Percentiles rank a stretch among this genome's conserved stretches.
Evolutionary conservation across 768 basidiomycete species (phyloP).

Genomic region (Naganishia randhawae): DNA sequence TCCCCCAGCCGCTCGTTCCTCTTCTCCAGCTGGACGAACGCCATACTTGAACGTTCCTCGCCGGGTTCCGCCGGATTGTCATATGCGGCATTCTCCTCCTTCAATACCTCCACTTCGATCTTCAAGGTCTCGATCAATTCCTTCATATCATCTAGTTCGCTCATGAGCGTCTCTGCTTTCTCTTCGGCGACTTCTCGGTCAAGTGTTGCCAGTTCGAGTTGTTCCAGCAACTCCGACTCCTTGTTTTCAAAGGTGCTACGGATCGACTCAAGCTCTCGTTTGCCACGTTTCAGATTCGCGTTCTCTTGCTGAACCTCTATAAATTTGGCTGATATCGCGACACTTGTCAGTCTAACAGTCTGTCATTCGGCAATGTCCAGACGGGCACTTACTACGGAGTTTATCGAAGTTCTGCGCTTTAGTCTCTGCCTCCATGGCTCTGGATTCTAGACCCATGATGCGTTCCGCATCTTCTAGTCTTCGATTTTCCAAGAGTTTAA

Average conservation of each 20-base stretch:
- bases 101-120: slow-evolving; percentile 76
- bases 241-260: slow-evolving; percentile 69
- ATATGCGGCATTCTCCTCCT: slow-evolving; percentile 56
- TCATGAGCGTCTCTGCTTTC: slow-evolving; percentile 71
- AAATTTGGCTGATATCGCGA: slow-evolving; percentile 61
- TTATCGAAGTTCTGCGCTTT: slow-evolving; percentile 83
- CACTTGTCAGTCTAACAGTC: background rate
- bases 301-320: slow-evolving; percentile 75
- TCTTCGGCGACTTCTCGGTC: slow-evolving; percentile 98
- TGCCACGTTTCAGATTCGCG: slow-evolving; percentile 66
- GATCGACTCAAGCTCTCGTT: slow-evolving; percentile 68
- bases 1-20: slow-evolving; percentile 95
- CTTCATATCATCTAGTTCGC: slow-evolving; percentile 70
- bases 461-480: slow-evolving; percentile 80
- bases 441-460: slow-evolving; percentile 75
- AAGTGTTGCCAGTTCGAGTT: slow-evolving; percentile 88
- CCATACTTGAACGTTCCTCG: slow-evolving; percentile 57
- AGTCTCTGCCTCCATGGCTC: slow-evolving; percentile 76
- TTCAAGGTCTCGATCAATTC: slow-evolving; percentile 75
- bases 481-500: slow-evolving; percentile 78
- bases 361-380: background rate
- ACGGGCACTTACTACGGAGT: slow-evolving; percentile 57
- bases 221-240: slow-evolving; percentile 75
- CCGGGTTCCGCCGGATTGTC: slow-evolving; percentile 44
- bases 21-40: slow-evolving; percentile 79